Percentiles rank a stretch among this genome's conserved stretches.
phyloP scores from a whole-genome alignment of 495 filamentous ascomycete genomes.

The Lasiosphaeria ovina region DNA sequence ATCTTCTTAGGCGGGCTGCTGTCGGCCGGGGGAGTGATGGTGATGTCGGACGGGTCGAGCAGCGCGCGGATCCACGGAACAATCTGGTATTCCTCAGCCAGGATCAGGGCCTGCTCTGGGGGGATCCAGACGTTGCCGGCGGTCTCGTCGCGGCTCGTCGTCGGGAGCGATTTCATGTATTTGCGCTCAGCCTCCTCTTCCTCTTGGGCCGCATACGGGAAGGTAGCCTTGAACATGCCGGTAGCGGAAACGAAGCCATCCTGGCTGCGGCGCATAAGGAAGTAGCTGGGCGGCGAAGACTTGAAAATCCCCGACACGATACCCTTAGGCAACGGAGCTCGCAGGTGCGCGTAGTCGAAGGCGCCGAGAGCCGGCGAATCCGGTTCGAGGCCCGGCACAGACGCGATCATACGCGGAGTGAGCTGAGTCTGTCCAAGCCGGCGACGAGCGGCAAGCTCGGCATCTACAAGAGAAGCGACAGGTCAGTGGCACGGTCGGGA shows the following conservation, averaged over 20 bases:
- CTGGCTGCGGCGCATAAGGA: constrained; percentile 92
- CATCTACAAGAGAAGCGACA: constrained; percentile 54
- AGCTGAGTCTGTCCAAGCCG: constrained; percentile 90
- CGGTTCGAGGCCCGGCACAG: constrained; percentile 61
- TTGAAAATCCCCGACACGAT: constrained; percentile 91
- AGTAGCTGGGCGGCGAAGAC: constrained; percentile 83
- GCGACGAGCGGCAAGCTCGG: constrained; percentile 78
- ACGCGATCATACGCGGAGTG: constrained; percentile 68
- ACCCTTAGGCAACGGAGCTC: constrained; percentile 84
- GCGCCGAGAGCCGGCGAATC: constrained; percentile 70
- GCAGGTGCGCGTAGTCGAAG: constrained; percentile 95
- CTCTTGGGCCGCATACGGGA: constrained; percentile 80
- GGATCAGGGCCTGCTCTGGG: constrained; percentile 73
- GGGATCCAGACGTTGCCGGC: constrained; percentile 97
- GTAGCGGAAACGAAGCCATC: constrained; percentile 95
- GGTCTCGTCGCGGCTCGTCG: constrained; percentile 84
- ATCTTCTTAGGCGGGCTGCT: constrained; percentile 62
- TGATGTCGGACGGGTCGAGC: constrained; percentile 72
- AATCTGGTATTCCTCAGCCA: constrained; percentile 80
- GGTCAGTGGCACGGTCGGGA: constrained; percentile 28
- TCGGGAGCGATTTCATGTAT: constrained; percentile 74
- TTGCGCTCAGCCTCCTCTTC: constrained; percentile 87
- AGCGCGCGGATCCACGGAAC: constrained; percentile 85
- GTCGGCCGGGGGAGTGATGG: constrained; percentile 39
- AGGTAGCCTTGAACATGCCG: constrained; percentile 99